Evolutionary conservation across 768 basidiomycete genomes (phyloP).

Genomic region (Phylloporus rhodoxanthus): DNA sequence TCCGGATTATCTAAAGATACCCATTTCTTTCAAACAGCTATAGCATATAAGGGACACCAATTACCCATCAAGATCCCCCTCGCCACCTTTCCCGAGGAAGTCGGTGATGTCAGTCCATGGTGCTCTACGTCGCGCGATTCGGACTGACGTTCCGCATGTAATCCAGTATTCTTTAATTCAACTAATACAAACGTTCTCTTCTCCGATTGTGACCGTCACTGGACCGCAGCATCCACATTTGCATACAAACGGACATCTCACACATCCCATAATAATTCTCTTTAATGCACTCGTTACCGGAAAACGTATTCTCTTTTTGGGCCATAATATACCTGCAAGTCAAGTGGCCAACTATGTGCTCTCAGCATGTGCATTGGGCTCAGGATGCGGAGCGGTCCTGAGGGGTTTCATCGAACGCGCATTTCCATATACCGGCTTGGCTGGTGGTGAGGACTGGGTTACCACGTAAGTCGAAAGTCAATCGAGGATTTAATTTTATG

Average conservation of each 20-base stretch:
- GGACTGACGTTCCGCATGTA: conserved; percentile 9
- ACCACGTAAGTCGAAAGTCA: conserved; percentile 54
- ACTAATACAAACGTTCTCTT: conserved; percentile 78
- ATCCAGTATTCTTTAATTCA: conserved; percentile 86
- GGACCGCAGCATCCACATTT: conserved; percentile 87
- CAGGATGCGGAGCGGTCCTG: conserved; percentile 80
- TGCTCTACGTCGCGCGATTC: not conserved
- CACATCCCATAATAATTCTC: conserved; percentile 90
- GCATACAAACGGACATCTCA: conserved; percentile 84
- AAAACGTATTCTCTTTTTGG: conserved; percentile 94
- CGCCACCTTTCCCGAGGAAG: conserved; percentile 87
- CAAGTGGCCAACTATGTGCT: conserved; percentile 89
- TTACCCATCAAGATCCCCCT: conserved; percentile 90
- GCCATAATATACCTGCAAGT: conserved; percentile 83
- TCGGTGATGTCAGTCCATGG: conserved; percentile 76
- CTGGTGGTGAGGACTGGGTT: conserved; percentile 85
- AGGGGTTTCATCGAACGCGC: conserved; percentile 86
- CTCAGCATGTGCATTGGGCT: conserved; percentile 89
- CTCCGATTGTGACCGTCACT: conserved; percentile 49
- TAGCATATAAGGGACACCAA: conserved; percentile 76
- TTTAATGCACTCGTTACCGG: conserved; percentile 95
- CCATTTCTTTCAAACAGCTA: conserved; percentile 85
- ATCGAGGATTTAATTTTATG: not conserved
- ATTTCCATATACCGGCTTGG: conserved; percentile 93
- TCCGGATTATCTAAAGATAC: conserved; percentile 72